Evolutionary conservation across 2,329 filamentous ascomycete species (phyloP).

Genomic region (Colletotrichum godetiae): DNA sequence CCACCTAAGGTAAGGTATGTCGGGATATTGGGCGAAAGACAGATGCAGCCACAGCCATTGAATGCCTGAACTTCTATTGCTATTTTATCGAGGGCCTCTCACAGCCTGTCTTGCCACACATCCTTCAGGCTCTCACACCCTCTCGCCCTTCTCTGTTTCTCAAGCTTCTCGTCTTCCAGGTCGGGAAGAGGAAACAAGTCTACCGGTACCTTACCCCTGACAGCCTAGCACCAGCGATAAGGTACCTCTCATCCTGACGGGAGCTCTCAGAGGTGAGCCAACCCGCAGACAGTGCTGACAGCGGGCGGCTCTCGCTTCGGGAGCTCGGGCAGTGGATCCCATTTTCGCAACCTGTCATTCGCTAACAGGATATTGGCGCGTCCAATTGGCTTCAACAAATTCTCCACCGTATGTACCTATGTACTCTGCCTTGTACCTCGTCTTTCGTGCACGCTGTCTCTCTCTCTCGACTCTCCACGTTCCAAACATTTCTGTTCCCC

Average conservation of each 20-base stretch:
- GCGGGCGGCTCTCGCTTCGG: conserved; percentile 27
- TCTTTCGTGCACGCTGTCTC: not conserved
- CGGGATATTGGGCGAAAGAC: too few relatives aligned
- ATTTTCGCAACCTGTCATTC: conserved; percentile 16
- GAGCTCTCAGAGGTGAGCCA: not conserved
- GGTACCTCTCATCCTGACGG: not conserved
- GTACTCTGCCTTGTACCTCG: not conserved
- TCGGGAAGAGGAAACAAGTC: not conserved
- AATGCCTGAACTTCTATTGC: too few relatives aligned
- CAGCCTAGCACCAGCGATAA: conserved; percentile 2
- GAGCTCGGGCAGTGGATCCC: conserved; percentile 21
- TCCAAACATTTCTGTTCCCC: not conserved
- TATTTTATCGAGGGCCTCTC: too few relatives aligned
- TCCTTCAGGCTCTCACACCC: not conserved
- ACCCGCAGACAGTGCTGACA: conserved; percentile 17
- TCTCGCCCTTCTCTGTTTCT: not conserved
- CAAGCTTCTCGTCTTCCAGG: not conserved
- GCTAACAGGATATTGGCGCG: conserved; percentile 7
- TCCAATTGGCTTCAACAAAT: not conserved
- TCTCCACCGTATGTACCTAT: too few relatives aligned
- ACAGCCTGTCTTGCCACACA: not conserved
- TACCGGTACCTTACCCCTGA: not conserved
- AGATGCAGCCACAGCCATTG: too few relatives aligned
- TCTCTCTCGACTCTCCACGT: not conserved
- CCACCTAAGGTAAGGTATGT: not conserved